Percentiles rank a stretch among this genome's conserved stretches.
Evolutionary conservation across 805 yeast species (phyloP).

Genomic region (Deakozyma indianensis): DNA sequence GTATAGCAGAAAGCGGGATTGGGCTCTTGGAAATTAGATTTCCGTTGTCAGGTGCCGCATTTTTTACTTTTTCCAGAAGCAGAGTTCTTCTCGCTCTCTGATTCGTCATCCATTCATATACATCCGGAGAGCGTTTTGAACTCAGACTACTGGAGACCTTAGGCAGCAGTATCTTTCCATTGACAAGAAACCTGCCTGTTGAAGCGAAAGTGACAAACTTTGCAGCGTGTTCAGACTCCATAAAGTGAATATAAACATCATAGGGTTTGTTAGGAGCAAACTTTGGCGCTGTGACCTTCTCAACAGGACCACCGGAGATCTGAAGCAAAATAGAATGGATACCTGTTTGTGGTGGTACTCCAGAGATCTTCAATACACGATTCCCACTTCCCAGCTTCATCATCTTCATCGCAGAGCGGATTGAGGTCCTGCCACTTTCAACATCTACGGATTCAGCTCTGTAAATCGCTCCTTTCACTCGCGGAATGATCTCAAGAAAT

Average conservation of each 20-base stretch:
- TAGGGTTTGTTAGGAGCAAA: background rate
- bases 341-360: slow-evolving; percentile 3
- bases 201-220: slow-evolving; percentile 7
- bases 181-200: slow-evolving; percentile 13
- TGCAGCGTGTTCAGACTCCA: slow-evolving; percentile 6
- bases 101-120: slow-evolving; percentile 1
- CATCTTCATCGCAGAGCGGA: slow-evolving; percentile 1
- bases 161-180: slow-evolving; percentile 7
- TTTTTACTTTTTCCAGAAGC: slow-evolving; percentile 2
- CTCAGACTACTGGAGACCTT: background rate
- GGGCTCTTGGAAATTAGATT: background rate
- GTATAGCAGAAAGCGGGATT: slow-evolving; percentile 5
- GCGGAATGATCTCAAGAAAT: slow-evolving; percentile 10
- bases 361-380: background rate
- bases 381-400: background rate
- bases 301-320: slow-evolving; percentile 6
- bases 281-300: slow-evolving; percentile 1
- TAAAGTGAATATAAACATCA: slow-evolving; percentile 8
- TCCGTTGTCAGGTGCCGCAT: background rate
- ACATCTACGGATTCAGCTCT: slow-evolving; percentile 3
- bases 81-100: slow-evolving; percentile 6
- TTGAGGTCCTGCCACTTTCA: slow-evolving; percentile 9
- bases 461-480: background rate
- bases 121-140: background rate
- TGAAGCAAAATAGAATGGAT: slow-evolving; percentile 3